Conservation (phyloP, 2,329 filamentous ascomycete genomes). For the Cercospora sp. region DNA sequence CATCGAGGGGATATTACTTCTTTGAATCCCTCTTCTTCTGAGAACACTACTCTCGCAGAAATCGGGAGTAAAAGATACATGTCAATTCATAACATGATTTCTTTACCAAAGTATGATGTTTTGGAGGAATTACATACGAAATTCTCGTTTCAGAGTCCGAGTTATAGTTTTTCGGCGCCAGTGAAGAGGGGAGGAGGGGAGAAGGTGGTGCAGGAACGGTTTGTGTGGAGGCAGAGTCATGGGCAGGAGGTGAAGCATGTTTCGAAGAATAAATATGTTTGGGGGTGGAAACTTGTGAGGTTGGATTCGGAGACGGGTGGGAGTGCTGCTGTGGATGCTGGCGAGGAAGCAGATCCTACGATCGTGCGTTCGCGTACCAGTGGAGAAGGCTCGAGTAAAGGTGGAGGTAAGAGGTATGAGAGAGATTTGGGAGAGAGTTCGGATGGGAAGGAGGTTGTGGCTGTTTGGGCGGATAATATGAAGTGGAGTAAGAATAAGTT, state of each 20-base stretch:
- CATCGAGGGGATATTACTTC: conserved; percentile 11
- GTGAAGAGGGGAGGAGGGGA: conserved; percentile 10
- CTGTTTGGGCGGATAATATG: conserved; percentile 26
- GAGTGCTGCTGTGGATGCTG: not conserved
- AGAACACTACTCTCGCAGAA: too few relatives aligned
- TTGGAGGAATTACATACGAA: conserved; percentile 13
- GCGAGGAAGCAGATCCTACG: not conserved
- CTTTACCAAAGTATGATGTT: conserved; percentile 15
- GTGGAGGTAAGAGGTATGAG: conserved; percentile 6
- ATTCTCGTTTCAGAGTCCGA: conserved; percentile 10
- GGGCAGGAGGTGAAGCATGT: conserved; percentile 24
- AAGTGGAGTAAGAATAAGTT: conserved; percentile 24
- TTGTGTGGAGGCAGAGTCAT: conserved; percentile 25
- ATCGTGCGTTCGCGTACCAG: not conserved
- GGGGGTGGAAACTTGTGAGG: conserved; percentile 28
- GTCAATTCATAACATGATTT: conserved; percentile 11
- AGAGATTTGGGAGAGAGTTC: conserved; percentile 18
- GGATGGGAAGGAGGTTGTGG: conserved; percentile 26
- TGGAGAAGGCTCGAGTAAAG: conserved; percentile 1
- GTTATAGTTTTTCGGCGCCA: conserved; percentile 14
- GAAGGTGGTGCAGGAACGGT: conserved; percentile 17
- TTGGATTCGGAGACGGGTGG: conserved; percentile 1
- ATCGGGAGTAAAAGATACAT: conserved; percentile 6
- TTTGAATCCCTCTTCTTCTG: too few relatives aligned
- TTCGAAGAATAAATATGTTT: conserved; percentile 14